Conservation (phyloP, 75 land plant species). For the Cunninghamia lanceolata region DNA sequence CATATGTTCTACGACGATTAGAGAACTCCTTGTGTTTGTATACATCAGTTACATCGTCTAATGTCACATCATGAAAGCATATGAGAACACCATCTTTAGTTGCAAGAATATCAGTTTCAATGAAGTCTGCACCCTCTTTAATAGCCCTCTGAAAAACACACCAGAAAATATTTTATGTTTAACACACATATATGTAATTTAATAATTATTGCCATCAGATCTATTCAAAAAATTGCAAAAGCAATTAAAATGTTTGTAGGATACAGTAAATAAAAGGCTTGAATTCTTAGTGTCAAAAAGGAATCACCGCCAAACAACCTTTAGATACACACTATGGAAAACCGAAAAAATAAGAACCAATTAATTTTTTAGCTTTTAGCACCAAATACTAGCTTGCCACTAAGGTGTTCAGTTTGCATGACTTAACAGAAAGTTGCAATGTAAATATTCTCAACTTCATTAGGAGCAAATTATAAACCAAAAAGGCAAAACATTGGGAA, state of each 20-base stretch:
- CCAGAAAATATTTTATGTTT: neutral
- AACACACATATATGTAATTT: neutral
- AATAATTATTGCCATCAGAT: neutral
- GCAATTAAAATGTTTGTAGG: neutral
- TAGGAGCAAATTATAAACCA: neutral
- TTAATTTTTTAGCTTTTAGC: neutral
- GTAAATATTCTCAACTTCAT: neutral
- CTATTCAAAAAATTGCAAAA: neutral
- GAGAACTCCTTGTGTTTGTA: conserved; percentile 62
- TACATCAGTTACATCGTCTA: conserved; percentile 77
- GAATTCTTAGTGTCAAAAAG: neutral
- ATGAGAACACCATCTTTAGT: conserved; percentile 84
- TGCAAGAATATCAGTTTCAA: conserved; percentile 82
- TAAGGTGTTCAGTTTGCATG: neutral
- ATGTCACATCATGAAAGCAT: conserved; percentile 81
- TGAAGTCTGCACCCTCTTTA: conserved; percentile 92
- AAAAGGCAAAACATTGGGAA: neutral
- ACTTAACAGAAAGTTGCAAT: neutral
- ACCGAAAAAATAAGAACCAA: neutral
- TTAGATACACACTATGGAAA: neutral
- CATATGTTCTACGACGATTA: conserved; percentile 67
- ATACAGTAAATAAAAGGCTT: neutral
- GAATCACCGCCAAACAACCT: neutral
- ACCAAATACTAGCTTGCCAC: neutral
- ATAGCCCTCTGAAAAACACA: conserved; percentile 58